Conservation (phyloP, 164 flowering plant genomes). For the Sextonia rubra region DNA sequence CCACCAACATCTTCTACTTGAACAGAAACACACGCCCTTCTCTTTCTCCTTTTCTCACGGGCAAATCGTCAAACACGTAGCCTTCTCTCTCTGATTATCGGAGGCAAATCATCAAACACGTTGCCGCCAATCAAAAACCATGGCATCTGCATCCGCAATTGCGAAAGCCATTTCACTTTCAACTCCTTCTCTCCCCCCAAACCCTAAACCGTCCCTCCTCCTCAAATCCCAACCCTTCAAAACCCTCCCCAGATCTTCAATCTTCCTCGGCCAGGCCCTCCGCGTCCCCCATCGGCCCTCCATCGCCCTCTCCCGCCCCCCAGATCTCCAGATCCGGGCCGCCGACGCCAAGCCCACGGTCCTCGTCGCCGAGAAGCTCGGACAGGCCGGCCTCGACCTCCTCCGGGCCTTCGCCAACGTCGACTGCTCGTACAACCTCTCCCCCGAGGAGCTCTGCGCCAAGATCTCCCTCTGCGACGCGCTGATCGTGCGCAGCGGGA, state of each 20-base stretch:
- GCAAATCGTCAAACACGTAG: too few species aligned
- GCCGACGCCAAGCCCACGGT: constrained; percentile 44
- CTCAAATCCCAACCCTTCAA: constrained; percentile 9
- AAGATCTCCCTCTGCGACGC: constrained; percentile 74
- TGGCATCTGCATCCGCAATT: constrained; percentile 22
- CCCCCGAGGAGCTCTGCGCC: constrained; percentile 55
- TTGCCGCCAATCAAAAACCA: background rate
- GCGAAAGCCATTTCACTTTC: constrained; percentile 8
- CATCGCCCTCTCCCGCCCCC: background rate
- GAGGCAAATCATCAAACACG: too few species aligned
- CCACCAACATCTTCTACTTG: too few species aligned
- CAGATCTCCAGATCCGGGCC: constrained; percentile 4
- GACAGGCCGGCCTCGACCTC: constrained; percentile 67
- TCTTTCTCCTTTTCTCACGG: too few species aligned
- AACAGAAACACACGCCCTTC: background rate
- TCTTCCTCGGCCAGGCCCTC: constrained; percentile 6
- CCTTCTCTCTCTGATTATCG: too few species aligned
- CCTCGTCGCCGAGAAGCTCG: constrained; percentile 86
- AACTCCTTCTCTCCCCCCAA: constrained; percentile 5
- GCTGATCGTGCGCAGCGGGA: constrained; percentile 87
- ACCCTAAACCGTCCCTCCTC: constrained; percentile 1
- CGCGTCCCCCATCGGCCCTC: background rate
- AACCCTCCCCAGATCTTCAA: constrained; percentile 1
- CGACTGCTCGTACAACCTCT: constrained; percentile 57
- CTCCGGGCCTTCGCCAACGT: constrained; percentile 55